Percentiles rank a stretch among this genome's conserved stretches.
phyloP scores from a whole-genome alignment of 1,284 basidiomycete species.

The Cryptococcus hybrid region DNA sequence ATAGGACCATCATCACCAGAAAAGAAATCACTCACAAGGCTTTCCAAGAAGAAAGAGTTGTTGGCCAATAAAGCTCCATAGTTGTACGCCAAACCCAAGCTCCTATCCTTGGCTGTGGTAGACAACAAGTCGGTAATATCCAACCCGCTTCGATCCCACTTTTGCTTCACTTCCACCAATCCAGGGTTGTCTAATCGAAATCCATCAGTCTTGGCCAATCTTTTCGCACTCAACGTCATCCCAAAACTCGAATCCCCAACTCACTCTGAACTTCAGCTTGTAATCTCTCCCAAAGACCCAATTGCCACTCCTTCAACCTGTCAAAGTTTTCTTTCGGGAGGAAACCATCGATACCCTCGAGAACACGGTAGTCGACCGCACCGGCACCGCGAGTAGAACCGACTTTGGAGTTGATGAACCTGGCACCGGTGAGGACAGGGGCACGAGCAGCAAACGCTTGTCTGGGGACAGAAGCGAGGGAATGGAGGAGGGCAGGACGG shows the following conservation, averaged over 20 bases:
- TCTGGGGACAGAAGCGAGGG: too few species aligned
- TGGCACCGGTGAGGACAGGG: not conserved
- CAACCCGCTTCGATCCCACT: slow-evolving; percentile 41
- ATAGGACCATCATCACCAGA: too few species aligned
- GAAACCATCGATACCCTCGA: slow-evolving; percentile 36
- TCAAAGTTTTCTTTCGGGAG: slow-evolving; percentile 35
- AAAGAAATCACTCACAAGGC: slow-evolving; percentile 62
- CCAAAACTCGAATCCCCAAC: slow-evolving; percentile 10
- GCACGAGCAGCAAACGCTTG: too few species aligned
- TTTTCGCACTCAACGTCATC: not conserved
- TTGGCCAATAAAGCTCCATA: slow-evolving; percentile 91
- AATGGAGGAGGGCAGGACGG: too few species aligned
- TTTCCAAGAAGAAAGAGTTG: slow-evolving; percentile 90
- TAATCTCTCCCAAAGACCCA: slow-evolving; percentile 44
- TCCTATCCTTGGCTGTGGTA: slow-evolving; percentile 64
- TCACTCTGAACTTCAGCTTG: slow-evolving; percentile 46
- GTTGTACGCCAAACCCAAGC: slow-evolving; percentile 75
- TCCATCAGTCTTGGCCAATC: not conserved
- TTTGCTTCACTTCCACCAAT: slow-evolving; percentile 36
- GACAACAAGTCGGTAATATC: slow-evolving; percentile 57
- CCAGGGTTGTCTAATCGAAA: slow-evolving; percentile 28
- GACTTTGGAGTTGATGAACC: not conserved
- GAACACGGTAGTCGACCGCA: slow-evolving; percentile 36
- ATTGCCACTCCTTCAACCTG: slow-evolving; percentile 43
- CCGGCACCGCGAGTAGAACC: slow-evolving; percentile 12